Evolutionary conservation across 2,329 filamentous ascomycete genomes (phyloP).

Genomic region (Aspergillus pseudoviridinutans): DNA sequence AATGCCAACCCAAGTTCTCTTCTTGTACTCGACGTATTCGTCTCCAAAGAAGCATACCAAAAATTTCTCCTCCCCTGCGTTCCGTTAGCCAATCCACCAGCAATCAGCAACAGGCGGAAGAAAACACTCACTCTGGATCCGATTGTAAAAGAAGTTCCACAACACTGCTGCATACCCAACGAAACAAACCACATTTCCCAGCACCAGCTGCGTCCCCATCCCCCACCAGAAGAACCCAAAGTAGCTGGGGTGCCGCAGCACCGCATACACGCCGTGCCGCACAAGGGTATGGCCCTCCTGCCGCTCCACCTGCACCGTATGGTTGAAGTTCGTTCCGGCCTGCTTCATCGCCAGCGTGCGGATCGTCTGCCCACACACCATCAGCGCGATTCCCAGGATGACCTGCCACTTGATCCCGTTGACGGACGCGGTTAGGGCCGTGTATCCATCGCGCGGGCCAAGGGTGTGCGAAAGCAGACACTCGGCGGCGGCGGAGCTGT

Average conservation of each 20-base stretch:
- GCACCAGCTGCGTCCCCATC: constrained; percentile 83
- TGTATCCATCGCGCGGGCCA: constrained; percentile 39
- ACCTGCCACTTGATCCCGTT: constrained; percentile 32
- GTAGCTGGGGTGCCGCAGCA: constrained; percentile 82
- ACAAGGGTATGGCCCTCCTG: constrained; percentile 76
- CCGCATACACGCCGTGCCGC: constrained; percentile 71
- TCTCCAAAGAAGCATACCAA: constrained; percentile 78
- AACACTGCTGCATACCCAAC: constrained; percentile 68
- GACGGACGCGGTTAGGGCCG: constrained; percentile 40
- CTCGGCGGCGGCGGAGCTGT: constrained; percentile 70
- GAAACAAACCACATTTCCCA: constrained; percentile 80
- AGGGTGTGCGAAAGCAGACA: constrained; percentile 47
- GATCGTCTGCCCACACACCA: constrained; percentile 67
- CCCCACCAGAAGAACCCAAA: constrained; percentile 99
- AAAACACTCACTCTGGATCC: constrained; percentile 61
- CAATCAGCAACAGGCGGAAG: not conserved
- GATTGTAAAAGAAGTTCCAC: constrained; percentile 75
- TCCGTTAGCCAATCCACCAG: constrained; percentile 4
- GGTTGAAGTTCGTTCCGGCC: constrained; percentile 89
- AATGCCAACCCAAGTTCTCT: constrained; percentile 70
- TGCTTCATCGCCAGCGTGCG: constrained; percentile 83
- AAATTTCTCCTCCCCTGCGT: constrained; percentile 68
- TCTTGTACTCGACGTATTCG: constrained; percentile 72
- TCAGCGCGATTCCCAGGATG: constrained; percentile 58
- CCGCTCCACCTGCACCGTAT: constrained; percentile 67